Conservation (phyloP, 176 grass and related monocot genomes). For the Raddia distichophylla region DNA sequence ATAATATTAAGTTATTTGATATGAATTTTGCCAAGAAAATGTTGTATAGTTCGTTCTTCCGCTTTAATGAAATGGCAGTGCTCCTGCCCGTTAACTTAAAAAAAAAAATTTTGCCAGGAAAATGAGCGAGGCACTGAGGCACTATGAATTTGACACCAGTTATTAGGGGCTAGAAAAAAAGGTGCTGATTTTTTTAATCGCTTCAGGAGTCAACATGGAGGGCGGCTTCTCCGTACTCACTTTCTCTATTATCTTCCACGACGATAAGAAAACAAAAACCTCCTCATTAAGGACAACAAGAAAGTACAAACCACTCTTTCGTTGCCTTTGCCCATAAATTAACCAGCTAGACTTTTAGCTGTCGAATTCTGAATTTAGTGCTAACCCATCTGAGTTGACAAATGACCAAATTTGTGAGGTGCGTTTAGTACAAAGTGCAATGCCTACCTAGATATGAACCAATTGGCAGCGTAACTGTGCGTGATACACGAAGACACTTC, state of each 20-base stretch:
- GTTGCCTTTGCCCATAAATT: background rate
- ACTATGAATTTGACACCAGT: no score
- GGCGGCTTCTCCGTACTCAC: background rate
- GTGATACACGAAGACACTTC: background rate
- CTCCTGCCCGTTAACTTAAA: no score
- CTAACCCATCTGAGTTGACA: background rate
- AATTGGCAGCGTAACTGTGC: background rate
- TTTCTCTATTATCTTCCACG: conserved; percentile 2
- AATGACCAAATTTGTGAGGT: background rate
- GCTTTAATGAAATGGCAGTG: no score
- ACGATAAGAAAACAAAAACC: background rate
- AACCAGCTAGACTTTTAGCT: background rate
- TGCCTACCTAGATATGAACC: background rate
- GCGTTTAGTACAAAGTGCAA: background rate
- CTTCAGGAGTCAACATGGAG: background rate
- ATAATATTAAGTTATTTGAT: no score
- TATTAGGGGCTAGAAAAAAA: background rate
- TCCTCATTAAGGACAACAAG: background rate
- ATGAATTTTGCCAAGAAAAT: no score
- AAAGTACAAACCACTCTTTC: background rate
- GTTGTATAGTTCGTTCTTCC: no score
- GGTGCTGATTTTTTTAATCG: background rate
- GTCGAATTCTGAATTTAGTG: background rate
- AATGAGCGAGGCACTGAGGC: no score
- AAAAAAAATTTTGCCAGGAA: no score